These are phyloP conservation scores for Amborella trichopoda DNA, from an alignment of 164 flowering plant genomes.

Conservation along the genomic window DNA sequence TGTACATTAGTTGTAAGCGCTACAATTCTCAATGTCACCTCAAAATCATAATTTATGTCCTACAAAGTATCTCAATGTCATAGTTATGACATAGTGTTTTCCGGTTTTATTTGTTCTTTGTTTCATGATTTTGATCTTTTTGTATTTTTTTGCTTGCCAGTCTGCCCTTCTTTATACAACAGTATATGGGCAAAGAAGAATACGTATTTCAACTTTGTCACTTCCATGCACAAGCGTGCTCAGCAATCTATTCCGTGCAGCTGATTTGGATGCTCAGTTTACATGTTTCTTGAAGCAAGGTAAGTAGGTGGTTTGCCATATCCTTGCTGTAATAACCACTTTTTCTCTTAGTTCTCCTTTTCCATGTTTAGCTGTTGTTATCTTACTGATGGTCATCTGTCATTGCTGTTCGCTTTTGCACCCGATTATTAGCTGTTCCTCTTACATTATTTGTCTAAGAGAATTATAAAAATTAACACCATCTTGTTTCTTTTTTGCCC, in stretches of 20 bases:
- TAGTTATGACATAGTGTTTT: too few species aligned
- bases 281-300: slow-evolving; percentile 86
- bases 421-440: not conserved
- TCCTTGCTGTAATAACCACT: not conserved
- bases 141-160: slow-evolving; percentile 20
- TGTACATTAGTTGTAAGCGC: too few species aligned
- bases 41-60: too few species aligned
- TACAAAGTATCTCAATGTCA: too few species aligned
- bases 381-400: not conserved
- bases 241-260: slow-evolving; percentile 80
- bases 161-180: slow-evolving; percentile 99
- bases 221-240: slow-evolving; percentile 77
- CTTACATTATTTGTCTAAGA: not conserved
- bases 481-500: not conserved
- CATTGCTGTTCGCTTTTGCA: not conserved
- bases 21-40: too few species aligned
- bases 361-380: not conserved
- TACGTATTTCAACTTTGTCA: slow-evolving; percentile 81
- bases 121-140: not conserved
- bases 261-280: slow-evolving; percentile 95
- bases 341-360: not conserved
- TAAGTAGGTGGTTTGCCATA: slow-evolving; percentile 9
- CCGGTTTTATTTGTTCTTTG: not conserved
- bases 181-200: slow-evolving; percentile 92
- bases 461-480: not conserved